Evolutionary conservation across 78 protist species (phyloP).

Genomic region (Cyanophora paradoxa): DNA sequence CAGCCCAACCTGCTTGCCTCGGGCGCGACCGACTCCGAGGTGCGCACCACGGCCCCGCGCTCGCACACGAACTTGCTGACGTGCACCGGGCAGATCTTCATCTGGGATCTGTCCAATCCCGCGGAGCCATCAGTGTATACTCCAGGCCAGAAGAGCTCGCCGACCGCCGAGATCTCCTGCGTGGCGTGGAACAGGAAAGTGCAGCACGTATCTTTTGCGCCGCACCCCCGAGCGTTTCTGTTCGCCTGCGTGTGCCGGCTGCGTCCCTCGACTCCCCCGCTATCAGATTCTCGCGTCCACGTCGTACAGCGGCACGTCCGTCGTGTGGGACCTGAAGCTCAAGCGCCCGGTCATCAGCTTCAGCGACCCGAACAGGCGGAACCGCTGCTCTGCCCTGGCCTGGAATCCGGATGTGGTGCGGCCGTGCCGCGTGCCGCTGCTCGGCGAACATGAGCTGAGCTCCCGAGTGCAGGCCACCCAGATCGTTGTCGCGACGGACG

Average conservation of each 20-base stretch:
- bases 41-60: too few relatives aligned
- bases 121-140: conserved; percentile 41
- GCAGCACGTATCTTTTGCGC: too few relatives aligned
- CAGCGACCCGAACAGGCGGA: conserved; percentile 31
- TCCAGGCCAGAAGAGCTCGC: conserved; percentile 36
- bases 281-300: conserved; percentile 69
- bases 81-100: conserved; percentile 28
- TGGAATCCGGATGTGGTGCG: conserved; percentile 78
- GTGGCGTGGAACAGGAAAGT: conserved; percentile 86
- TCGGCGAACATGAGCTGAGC: too few relatives aligned
- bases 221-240: too few relatives aligned
- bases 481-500: conserved; percentile 74
- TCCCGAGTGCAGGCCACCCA: conserved; percentile 67
- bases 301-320: conserved; percentile 47
- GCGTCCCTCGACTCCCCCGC: neutral
- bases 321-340: conserved; percentile 75
- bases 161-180: conserved; percentile 50
- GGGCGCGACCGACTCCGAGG: conserved; percentile 55
- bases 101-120: conserved; percentile 68
- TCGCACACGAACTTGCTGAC: too few relatives aligned
- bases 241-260: neutral
- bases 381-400: conserved; percentile 51
- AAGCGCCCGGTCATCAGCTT: conserved; percentile 56
- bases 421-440: neutral
- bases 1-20: conserved; percentile 70